Evolutionary conservation across 2,329 filamentous ascomycete species (phyloP).

Genomic region (Microascus cirrosus): DNA sequence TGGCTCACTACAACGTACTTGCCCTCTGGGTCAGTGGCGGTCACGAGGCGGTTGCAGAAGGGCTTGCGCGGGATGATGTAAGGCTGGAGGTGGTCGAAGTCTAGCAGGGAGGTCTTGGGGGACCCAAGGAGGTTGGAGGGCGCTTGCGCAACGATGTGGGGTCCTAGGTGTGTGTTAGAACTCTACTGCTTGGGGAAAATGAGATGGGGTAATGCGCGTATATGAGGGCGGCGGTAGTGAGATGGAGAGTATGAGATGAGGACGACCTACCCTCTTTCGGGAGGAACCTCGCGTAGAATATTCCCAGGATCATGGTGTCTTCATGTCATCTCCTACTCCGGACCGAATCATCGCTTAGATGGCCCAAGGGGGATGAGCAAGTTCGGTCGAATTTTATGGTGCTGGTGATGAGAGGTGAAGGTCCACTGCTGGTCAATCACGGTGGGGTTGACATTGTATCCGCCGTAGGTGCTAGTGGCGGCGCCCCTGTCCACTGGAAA

Average conservation of each 20-base stretch:
- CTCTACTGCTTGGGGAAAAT: no score
- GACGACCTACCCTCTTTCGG: constrained; percentile 44
- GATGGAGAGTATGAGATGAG: neutral
- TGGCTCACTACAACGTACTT: constrained; percentile 75
- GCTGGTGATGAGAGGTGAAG: no score
- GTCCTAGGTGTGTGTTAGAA: constrained; percentile 29
- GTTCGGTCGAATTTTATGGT: neutral
- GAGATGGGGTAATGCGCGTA: neutral
- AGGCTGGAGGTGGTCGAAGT: constrained; percentile 77
- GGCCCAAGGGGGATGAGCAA: neutral
- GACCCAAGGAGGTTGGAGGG: constrained; percentile 20
- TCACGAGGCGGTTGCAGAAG: constrained; percentile 85
- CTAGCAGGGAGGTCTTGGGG: constrained; percentile 55
- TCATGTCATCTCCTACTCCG: neutral
- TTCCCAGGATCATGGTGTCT: constrained; percentile 51
- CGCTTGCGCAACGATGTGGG: constrained; percentile 37
- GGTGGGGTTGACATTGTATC: no score
- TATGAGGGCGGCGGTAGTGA: neutral
- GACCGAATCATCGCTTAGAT: neutral
- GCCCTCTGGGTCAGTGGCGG: constrained; percentile 59
- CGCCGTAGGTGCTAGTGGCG: neutral
- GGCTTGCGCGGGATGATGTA: constrained; percentile 93
- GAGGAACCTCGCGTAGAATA: constrained; percentile 61
- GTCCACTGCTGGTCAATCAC: no score
- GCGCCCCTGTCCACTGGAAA: no score